A percentile compares a stretch with the other conserved stretches of the same genome.
Evolutionary conservation across 768 basidiomycete genomes (phyloP).

Genomic region (Lactarius psammicola): DNA sequence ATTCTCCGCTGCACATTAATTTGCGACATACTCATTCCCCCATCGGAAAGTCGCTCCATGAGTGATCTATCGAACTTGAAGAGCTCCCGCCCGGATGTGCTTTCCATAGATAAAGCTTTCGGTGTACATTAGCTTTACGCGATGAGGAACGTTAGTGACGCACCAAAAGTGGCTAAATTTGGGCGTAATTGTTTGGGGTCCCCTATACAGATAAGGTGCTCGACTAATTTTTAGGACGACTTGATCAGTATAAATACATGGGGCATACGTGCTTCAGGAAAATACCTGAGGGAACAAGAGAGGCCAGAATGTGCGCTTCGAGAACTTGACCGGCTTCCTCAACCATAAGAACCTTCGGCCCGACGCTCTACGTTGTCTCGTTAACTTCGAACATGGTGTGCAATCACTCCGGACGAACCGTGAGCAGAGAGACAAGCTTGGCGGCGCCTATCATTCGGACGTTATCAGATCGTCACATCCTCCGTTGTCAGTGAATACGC

Average conservation of each 20-base stretch:
- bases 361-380: constrained; percentile 45
- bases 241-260: not conserved
- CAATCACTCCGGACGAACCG: constrained; percentile 38
- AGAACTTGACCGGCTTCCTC: constrained; percentile 84
- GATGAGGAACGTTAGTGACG: constrained; percentile 25
- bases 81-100: constrained; percentile 48
- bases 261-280: not conserved
- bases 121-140: constrained; percentile 3
- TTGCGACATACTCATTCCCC: constrained; percentile 62
- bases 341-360: constrained; percentile 62
- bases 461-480: not conserved
- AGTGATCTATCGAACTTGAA: constrained; percentile 66
- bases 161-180: constrained; percentile 63
- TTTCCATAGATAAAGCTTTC: constrained; percentile 68
- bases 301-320: constrained; percentile 70
- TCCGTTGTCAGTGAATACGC: no score
- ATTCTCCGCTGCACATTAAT: constrained; percentile 74
- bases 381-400: not conserved
- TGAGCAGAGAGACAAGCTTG: constrained; percentile 57
- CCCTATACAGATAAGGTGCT: constrained; percentile 76
- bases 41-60: constrained; percentile 66
- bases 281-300: constrained; percentile 48
- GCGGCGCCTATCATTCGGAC: constrained; percentile 53
- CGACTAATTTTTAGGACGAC: constrained; percentile 35
- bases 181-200: constrained; percentile 77